phyloP scores from a whole-genome alignment of 192 early-diverging fungal species.

The Geranomyces variabilis region DNA sequence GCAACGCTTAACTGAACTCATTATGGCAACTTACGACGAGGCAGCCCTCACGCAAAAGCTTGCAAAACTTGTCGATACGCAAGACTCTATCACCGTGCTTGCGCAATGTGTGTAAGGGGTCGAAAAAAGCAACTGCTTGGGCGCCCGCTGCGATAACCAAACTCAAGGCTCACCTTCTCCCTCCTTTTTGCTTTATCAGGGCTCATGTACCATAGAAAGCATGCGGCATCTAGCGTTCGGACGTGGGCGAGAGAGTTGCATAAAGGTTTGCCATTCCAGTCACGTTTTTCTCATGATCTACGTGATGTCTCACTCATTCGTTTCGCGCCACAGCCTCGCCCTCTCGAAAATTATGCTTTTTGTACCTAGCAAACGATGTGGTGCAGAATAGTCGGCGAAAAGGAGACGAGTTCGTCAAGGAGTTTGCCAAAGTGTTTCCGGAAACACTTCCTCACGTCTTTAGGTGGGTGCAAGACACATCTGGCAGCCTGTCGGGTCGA shows the following conservation, averaged over 20 bases:
- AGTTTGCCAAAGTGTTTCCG: constrained; percentile 45
- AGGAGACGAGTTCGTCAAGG: constrained; percentile 44
- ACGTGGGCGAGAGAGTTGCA: constrained; percentile 44
- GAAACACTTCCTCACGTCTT: constrained; percentile 22
- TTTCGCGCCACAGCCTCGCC: constrained; percentile 13
- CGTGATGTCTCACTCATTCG: not conserved
- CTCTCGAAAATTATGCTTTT: constrained; percentile 36
- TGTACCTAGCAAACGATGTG: constrained; percentile 53
- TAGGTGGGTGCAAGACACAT: not conserved
- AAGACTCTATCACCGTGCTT: constrained; percentile 45
- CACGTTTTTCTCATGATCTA: too few relatives aligned
- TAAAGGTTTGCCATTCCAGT: constrained; percentile 36
- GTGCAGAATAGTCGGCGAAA: constrained; percentile 46
- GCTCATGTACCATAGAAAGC: constrained; percentile 50
- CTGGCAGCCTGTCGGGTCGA: too few relatives aligned
- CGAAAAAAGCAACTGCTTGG: not conserved
- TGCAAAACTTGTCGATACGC: constrained; percentile 44
- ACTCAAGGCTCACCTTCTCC: too few relatives aligned
- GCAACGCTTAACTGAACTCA: too few relatives aligned
- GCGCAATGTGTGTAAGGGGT: constrained; percentile 37
- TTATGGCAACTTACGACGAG: constrained; percentile 38
- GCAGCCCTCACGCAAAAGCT: constrained; percentile 40
- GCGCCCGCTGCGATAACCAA: too few relatives aligned
- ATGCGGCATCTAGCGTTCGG: constrained; percentile 36
- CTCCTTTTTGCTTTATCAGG: constrained; percentile 27